phyloP scores from a whole-genome alignment of 2,329 filamentous ascomycete species.

The Ceratocystis alfenasii region DNA sequence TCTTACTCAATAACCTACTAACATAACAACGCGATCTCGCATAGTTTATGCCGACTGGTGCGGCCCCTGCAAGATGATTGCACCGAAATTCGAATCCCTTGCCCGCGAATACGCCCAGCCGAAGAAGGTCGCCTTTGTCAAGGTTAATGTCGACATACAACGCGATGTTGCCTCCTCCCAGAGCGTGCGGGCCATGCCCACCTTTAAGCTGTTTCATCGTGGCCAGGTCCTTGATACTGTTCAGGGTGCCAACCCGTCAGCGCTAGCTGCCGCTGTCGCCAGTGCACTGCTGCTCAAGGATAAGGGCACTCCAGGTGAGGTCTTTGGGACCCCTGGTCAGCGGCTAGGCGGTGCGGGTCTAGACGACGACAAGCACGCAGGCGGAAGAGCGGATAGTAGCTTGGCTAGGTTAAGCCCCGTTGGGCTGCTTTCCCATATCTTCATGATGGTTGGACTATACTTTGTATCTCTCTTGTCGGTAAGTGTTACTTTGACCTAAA shows the following conservation, averaged over 20 bases:
- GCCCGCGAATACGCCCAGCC: conserved; percentile 67
- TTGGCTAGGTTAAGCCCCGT: conserved; percentile 32
- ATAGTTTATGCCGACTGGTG: conserved; percentile 93
- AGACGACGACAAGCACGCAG: conserved; percentile 19
- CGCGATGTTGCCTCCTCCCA: conserved; percentile 64
- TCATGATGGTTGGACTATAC: conserved; percentile 50
- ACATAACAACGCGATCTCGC: conserved; percentile 16
- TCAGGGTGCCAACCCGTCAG: conserved; percentile 66
- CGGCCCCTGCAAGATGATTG: conserved; percentile 83
- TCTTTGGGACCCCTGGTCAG: conserved; percentile 44
- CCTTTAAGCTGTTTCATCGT: conserved; percentile 81
- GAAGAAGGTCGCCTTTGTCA: conserved; percentile 75
- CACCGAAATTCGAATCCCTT: conserved; percentile 76
- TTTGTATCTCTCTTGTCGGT: conserved; percentile 49
- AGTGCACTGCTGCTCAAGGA: conserved; percentile 48
- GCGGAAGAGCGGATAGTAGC: conserved; percentile 23
- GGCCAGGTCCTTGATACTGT: conserved; percentile 63
- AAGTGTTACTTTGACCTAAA: conserved; percentile 27
- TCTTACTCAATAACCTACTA: not conserved
- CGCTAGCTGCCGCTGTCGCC: conserved; percentile 64
- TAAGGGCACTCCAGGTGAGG: conserved; percentile 35
- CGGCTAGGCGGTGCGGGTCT: conserved; percentile 40
- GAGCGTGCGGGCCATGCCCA: conserved; percentile 78
- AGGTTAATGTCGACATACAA: conserved; percentile 81
- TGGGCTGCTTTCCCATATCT: conserved; percentile 34